Conservation (phyloP, 768 basidiomycete species). For the Trametes sanguinea region DNA sequence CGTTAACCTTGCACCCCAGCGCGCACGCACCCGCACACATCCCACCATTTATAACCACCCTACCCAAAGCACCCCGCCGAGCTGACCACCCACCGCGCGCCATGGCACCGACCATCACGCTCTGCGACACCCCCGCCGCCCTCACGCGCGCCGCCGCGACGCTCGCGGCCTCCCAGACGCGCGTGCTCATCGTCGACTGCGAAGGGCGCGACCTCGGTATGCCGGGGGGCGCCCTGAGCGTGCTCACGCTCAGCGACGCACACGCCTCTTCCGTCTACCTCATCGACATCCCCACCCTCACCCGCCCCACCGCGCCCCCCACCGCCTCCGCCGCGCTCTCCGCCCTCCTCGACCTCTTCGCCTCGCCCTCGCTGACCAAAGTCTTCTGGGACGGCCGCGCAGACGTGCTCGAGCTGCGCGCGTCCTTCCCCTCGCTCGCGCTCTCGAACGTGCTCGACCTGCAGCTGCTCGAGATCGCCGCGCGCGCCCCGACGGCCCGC, state of each 20-base stretch:
- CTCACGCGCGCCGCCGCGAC: constrained; percentile 4
- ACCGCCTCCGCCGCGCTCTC: constrained; percentile 33
- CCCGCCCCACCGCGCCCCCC: background rate
- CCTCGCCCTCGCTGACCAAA: constrained; percentile 31
- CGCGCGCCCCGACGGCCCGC: constrained; percentile 11
- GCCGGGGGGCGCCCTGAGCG: constrained; percentile 35
- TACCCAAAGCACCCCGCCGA: too few relatives aligned
- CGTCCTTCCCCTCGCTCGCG: constrained; percentile 27
- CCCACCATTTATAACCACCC: too few relatives aligned
- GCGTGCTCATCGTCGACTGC: constrained; percentile 39
- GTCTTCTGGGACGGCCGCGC: constrained; percentile 45
- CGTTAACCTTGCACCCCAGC: too few relatives aligned
- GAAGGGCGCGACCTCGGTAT: constrained; percentile 40
- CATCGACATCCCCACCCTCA: constrained; percentile 33
- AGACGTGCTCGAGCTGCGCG: constrained; percentile 39
- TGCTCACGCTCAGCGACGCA: constrained; percentile 39
- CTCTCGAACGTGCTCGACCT: constrained; percentile 41
- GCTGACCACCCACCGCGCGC: too few relatives aligned
- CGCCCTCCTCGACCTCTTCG: constrained; percentile 27
- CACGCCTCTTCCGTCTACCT: constrained; percentile 36
- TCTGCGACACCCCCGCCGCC: constrained; percentile 16
- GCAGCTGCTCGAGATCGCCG: constrained; percentile 40
- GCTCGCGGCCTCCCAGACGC: constrained; percentile 5
- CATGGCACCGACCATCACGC: constrained; percentile 3
- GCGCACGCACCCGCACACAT: too few relatives aligned